phyloP scores from a whole-genome alignment of 2,329 filamentous ascomycete species.

The Neofusicoccum laricinum region DNA sequence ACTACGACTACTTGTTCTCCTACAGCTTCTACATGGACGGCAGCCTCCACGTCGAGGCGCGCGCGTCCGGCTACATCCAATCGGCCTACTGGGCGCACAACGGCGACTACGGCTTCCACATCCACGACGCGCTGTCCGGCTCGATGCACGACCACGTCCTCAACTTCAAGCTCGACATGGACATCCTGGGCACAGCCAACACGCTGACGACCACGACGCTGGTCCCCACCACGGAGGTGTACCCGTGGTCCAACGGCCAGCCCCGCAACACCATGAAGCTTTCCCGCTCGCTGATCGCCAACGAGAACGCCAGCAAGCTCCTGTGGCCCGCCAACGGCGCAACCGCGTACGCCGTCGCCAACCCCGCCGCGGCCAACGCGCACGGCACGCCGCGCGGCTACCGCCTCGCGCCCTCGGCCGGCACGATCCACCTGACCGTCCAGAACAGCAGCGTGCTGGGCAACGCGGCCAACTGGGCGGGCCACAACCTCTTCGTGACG shows the following conservation, averaged over 20 bases:
- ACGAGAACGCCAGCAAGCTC: conserved; percentile 37
- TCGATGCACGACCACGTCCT: conserved; percentile 40
- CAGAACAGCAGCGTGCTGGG: conserved; percentile 46
- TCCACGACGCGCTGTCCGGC: conserved; percentile 36
- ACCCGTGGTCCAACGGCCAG: conserved; percentile 51
- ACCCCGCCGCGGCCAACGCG: conserved; percentile 46
- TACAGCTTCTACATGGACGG: conserved; percentile 31
- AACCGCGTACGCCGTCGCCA: conserved; percentile 51
- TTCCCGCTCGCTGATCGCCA: conserved; percentile 38
- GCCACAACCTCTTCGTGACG: conserved; percentile 52
- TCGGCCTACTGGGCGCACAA: conserved; percentile 26
- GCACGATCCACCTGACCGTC: conserved; percentile 44
- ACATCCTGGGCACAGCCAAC: conserved; percentile 36
- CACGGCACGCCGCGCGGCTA: conserved; percentile 55
- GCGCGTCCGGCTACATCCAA: conserved; percentile 30
- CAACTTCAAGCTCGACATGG: conserved; percentile 42
- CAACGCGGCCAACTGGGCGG: conserved; percentile 49
- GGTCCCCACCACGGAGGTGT: conserved; percentile 32
- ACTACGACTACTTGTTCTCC: conserved; percentile 30
- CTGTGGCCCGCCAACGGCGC: conserved; percentile 49
- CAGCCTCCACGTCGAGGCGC: conserved; percentile 25
- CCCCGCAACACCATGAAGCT: conserved; percentile 54
- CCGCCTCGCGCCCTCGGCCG: conserved; percentile 34
- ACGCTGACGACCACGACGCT: conserved; percentile 33
- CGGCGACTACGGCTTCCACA: conserved; percentile 37